These are phyloP conservation scores for Penicillium mononematosum DNA, from an alignment of 495 filamentous ascomycete species.

Conservation along the genomic window DNA sequence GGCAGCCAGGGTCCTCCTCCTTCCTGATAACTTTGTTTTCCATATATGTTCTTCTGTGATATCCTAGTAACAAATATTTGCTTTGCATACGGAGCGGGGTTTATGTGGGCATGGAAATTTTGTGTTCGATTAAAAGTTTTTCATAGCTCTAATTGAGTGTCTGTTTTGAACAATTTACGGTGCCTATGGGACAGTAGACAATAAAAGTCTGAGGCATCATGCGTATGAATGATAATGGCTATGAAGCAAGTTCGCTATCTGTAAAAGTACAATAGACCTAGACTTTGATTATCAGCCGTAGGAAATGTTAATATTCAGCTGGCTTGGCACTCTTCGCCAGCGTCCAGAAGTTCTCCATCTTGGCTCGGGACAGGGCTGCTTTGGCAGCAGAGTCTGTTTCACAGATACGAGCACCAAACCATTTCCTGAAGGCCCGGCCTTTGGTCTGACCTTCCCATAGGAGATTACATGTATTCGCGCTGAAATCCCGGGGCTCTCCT, in stretches of 20 bases:
- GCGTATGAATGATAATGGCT: constrained; percentile 16
- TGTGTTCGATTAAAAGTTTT: constrained; percentile 15
- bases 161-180: constrained; percentile 1
- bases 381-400: constrained; percentile 87
- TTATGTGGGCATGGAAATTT: constrained; percentile 8
- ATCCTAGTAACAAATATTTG: constrained; percentile 26
- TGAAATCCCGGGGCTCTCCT: constrained; percentile 75
- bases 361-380: constrained; percentile 71
- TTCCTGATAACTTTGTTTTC: constrained; percentile 25
- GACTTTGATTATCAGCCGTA: not conserved
- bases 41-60: constrained; percentile 14
- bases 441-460: constrained; percentile 88
- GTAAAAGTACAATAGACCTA: constrained; percentile 6
- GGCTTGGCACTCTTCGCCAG: constrained; percentile 71
- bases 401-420: constrained; percentile 73
- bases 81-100: constrained; percentile 36
- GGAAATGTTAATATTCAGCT: constrained; percentile 26
- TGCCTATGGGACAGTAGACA: constrained; percentile 13
- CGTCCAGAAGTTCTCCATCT: constrained; percentile 97
- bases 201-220: constrained; percentile 18
- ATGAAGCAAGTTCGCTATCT: constrained; percentile 10
- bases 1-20: constrained; percentile 39
- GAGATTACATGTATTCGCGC: constrained; percentile 72
- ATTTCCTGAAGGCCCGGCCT: constrained; percentile 74
- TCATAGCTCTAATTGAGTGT: constrained; percentile 11